phyloP scores from a whole-genome alignment of 768 basidiomycete genomes.

The Botryobasidium botryosum region DNA sequence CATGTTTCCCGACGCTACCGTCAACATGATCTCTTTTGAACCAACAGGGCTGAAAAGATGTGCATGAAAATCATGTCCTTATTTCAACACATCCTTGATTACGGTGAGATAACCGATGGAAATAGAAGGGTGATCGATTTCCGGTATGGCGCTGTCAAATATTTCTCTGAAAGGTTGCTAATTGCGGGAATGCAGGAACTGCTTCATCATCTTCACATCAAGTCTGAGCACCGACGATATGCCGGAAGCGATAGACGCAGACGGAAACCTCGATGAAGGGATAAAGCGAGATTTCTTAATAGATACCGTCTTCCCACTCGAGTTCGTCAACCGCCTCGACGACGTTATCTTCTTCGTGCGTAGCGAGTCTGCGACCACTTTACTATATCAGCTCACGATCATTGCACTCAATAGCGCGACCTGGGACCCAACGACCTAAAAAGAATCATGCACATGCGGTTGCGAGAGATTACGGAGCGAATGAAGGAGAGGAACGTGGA shows the following conservation, averaged over 20 bases:
- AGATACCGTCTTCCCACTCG: not conserved
- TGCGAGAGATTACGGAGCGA: too few species aligned
- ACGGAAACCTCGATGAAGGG: not conserved
- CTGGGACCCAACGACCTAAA: too few species aligned
- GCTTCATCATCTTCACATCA: not conserved
- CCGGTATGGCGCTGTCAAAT: not conserved
- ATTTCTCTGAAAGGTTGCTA: not conserved
- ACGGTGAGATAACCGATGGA: not conserved
- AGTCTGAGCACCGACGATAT: too few species aligned
- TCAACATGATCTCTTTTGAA: too few species aligned
- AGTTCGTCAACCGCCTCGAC: not conserved
- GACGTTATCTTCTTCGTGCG: not conserved
- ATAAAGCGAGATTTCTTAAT: not conserved
- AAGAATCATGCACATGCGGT: too few species aligned
- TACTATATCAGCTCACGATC: too few species aligned
- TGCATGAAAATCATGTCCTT: not conserved
- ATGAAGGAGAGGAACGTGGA: too few species aligned
- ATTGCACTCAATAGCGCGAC: too few species aligned
- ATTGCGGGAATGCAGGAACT: not conserved
- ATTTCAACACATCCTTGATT: not conserved
- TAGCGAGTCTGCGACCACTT: too few species aligned
- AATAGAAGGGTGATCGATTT: not conserved
- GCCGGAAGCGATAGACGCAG: not conserved
- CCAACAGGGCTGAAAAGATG: too few species aligned
- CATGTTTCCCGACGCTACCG: not conserved